phyloP scores from a whole-genome alignment of 345 rosid genomes.

The Geranium rotundifolium region DNA sequence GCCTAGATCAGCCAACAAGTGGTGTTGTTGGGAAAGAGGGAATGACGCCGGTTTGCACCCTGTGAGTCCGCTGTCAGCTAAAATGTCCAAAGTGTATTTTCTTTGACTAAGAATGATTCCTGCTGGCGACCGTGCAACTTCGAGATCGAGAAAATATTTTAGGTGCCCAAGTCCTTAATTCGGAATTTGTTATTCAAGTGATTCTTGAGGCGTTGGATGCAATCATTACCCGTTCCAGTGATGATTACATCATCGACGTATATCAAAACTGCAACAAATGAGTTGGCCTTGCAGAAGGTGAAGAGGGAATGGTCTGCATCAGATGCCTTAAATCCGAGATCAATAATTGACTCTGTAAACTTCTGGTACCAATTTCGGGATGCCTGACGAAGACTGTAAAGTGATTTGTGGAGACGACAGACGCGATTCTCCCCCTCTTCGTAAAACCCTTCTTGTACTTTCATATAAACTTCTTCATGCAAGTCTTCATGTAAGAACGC shows the following conservation, averaged over 20 bases:
- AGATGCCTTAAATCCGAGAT: too few relatives aligned
- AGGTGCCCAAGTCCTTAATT: background rate
- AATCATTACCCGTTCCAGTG: background rate
- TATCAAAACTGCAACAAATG: background rate
- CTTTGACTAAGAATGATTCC: background rate
- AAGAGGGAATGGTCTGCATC: too few relatives aligned
- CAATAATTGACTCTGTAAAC: background rate
- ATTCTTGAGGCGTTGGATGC: too few relatives aligned
- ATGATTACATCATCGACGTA: background rate
- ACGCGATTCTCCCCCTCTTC: constrained; percentile 1
- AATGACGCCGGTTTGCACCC: background rate
- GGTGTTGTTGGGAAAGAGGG: background rate
- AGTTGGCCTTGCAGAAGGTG: too few relatives aligned
- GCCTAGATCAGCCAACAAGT: background rate
- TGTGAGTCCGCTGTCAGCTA: too few relatives aligned
- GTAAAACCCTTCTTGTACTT: background rate
- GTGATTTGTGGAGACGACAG: background rate
- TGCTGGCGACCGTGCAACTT: background rate
- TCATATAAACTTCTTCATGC: background rate
- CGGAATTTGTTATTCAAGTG: background rate
- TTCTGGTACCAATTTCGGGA: background rate
- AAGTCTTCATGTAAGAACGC: too few relatives aligned
- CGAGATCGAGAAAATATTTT: background rate
- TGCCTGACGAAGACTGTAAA: background rate
- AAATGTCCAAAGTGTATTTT: background rate